Conservation (phyloP, 495 filamentous ascomycete species). For the Neurospora sp. region DNA sequence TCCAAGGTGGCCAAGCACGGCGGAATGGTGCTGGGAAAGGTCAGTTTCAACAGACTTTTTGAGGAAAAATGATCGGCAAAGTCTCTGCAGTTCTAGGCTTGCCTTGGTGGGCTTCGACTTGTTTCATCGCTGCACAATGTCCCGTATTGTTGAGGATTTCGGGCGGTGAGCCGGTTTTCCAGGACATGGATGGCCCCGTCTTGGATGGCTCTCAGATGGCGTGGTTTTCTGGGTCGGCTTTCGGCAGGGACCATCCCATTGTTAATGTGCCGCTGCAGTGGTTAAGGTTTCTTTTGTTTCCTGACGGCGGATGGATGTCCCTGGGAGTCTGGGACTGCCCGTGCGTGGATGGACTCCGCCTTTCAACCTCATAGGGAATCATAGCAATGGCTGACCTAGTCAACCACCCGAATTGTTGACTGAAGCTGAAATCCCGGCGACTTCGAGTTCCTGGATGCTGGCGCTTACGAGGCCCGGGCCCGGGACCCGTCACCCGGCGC, state of each 20-base stretch:
- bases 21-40: neutral
- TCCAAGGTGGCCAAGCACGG: neutral
- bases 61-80: neutral
- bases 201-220: neutral
- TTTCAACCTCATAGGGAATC: neutral
- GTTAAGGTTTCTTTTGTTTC: neutral
- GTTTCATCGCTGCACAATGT: neutral
- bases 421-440: neutral
- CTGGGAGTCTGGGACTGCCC: neutral
- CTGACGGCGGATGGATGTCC: neutral
- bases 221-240: neutral
- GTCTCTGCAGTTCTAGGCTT: neutral
- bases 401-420: neutral
- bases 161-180: neutral
- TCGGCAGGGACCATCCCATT: neutral
- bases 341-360: neutral
- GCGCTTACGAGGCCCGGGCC: neutral
- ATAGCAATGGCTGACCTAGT: neutral
- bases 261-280: neutral
- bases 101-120: neutral
- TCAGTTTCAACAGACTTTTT: neutral
- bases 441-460: neutral
- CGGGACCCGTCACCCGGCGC: neutral
- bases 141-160: neutral
- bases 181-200: neutral